These are phyloP conservation scores for Phlebopus sp. DNA, from an alignment of 1,284 basidiomycete species.

Conservation along the genomic window DNA sequence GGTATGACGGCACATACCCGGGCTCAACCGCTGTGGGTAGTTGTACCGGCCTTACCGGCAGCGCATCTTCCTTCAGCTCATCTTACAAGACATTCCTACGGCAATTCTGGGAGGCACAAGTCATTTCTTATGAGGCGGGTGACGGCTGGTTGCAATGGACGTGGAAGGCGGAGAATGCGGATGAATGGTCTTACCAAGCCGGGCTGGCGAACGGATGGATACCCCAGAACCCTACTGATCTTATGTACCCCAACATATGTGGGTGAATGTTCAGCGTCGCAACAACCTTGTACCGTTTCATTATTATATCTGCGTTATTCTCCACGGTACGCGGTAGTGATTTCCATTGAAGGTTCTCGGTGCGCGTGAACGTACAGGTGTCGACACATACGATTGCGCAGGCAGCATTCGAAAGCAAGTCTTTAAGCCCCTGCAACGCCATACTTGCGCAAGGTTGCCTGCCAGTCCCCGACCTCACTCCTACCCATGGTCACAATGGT, in stretches of 20 bases:
- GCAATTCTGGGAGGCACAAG: slow-evolving; percentile 84
- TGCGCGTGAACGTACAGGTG: neutral
- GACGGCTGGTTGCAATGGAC: slow-evolving; percentile 76
- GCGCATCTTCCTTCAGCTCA: slow-evolving; percentile 66
- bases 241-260: slow-evolving; percentile 53
- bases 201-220: slow-evolving; percentile 84
- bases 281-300: neutral
- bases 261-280: slow-evolving; percentile 26
- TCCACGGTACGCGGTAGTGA: neutral
- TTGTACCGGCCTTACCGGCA: slow-evolving; percentile 73
- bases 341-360: neutral
- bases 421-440: slow-evolving; percentile 46
- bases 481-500: slow-evolving; percentile 74
- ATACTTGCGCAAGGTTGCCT: slow-evolving; percentile 62
- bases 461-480: slow-evolving; percentile 64
- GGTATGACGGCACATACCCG: slow-evolving; percentile 78
- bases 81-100: slow-evolving; percentile 83
- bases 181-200: slow-evolving; percentile 77
- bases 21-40: slow-evolving; percentile 68
- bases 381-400: neutral
- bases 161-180: slow-evolving; percentile 67
- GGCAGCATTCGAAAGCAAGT: neutral
- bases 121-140: slow-evolving; percentile 59
- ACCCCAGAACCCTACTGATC: slow-evolving; percentile 56
- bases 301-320: neutral